Base-by-base conservation (phyloP, 2,329 filamentous ascomycete species). In the Neonectria coccinea region DNA sequence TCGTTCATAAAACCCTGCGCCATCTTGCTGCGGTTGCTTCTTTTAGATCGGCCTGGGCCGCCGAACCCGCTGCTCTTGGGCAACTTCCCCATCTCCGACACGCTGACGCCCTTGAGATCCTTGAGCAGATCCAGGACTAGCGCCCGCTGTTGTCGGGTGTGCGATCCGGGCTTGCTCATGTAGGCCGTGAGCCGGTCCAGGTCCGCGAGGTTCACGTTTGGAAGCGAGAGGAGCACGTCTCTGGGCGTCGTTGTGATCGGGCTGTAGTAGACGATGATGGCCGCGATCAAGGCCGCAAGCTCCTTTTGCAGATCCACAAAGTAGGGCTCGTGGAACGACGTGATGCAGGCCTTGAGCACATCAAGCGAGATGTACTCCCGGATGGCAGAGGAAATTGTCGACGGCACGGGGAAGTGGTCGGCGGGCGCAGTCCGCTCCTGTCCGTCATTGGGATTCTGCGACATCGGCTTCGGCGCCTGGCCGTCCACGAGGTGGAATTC, bases 261-360 rank as follows among this genome's bases (percentile, higher is more conserved):
- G 12, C 88, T 88, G 76, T 97, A 97, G 66, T 92, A 87, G 9
- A 91, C 86, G 72, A 97, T 85, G 66, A 98, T 96, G 4, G 90
- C 88, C 0, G 94, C 94, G 66, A 99, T 97, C 41, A 98, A 84
- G 22, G 90, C 88, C 1, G 94, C 95, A 22, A 99, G 85, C 56
- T 99, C 94, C 76, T 94, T 95, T 74, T 99, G 96, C 67, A 97
- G 88, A 71, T 99, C 96, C 36, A 97, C 94, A 79, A 98, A 99
- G 79, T 98, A 97, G 0, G 93, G 91, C 70, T 99, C 96, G 79
- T 98, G 92, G 55, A 99, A 88, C 2, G 92, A 97, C 2, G 91
- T 92, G 76, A 97, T 92, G 74, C 92, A 95, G 0, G 94, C 93
- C 81, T 94, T 93, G 54, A 99, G 86, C 2, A 98, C 93, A 70